Conservation (phyloP, 169 alveolate species). For the Babesia ovata region DNA sequence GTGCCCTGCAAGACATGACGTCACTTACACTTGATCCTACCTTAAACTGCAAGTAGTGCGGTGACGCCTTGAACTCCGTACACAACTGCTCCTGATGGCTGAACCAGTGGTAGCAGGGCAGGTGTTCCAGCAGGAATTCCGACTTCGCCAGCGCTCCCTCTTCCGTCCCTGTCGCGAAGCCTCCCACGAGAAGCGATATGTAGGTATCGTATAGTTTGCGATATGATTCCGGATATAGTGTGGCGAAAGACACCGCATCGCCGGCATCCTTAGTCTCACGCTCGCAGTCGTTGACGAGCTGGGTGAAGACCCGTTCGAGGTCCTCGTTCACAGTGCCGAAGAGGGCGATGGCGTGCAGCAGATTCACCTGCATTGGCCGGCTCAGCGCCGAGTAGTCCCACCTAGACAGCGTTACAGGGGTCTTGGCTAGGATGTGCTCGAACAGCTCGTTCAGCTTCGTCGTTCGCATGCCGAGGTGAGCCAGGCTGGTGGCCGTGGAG, state of each 20-base stretch:
- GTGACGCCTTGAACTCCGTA: slow-evolving; percentile 50
- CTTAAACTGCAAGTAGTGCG: slow-evolving; percentile 39
- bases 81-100: slow-evolving; percentile 33
- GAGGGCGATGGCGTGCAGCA: slow-evolving; percentile 35
- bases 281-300: slow-evolving; percentile 14
- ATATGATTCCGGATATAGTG: slow-evolving; percentile 5
- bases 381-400: slow-evolving; percentile 19
- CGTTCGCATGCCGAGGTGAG: slow-evolving; percentile 1
- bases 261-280: not conserved
- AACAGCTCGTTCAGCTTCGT: slow-evolving; percentile 12
- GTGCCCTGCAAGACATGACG: slow-evolving; percentile 12
- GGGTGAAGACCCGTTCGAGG: slow-evolving; percentile 17
- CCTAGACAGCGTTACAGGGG: slow-evolving; percentile 1
- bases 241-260: slow-evolving; percentile 3
- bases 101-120: slow-evolving; percentile 68
- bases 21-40: not conserved
- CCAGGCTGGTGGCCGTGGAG: slow-evolving; percentile 15
- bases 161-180: not conserved
- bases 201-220: slow-evolving; percentile 52
- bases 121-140: slow-evolving; percentile 43
- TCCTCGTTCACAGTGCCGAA: slow-evolving; percentile 34
- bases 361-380: slow-evolving; percentile 5
- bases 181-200: slow-evolving; percentile 36
- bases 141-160: not conserved
- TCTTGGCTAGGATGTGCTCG: slow-evolving; percentile 4